Conservation (phyloP, 352 stramenopile genomes). For the Peronosclerospora sorghi region DNA sequence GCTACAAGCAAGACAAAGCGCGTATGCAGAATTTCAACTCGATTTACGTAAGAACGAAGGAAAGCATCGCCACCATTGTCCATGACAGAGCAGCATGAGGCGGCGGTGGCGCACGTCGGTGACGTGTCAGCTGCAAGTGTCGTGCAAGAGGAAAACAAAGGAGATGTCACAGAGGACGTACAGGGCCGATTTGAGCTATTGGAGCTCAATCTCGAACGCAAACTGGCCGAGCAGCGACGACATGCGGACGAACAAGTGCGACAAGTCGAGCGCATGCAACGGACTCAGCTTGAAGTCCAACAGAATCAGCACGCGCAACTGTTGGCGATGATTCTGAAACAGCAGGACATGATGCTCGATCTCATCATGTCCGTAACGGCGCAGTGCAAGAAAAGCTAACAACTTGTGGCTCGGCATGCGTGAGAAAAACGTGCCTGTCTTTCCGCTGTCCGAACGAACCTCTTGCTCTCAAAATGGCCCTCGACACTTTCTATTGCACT, state of each 20-base stretch:
- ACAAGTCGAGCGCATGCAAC: constrained; percentile 15
- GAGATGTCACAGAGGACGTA: constrained; percentile 3
- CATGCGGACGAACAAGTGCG: constrained; percentile 20
- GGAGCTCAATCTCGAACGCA: constrained; percentile 23
- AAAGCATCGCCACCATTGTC: neutral
- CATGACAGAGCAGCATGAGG: constrained; percentile 15
- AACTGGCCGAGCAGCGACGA: constrained; percentile 20
- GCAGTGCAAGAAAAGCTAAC: constrained; percentile 11
- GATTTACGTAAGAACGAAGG: constrained; percentile 8
- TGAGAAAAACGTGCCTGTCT: too few species aligned
- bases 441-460: too few species aligned
- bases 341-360: constrained; percentile 29
- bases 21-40: constrained; percentile 10
- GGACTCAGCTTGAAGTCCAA: constrained; percentile 16
- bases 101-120: constrained; percentile 16
- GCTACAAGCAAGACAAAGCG: constrained; percentile 10
- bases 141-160: constrained; percentile 9
- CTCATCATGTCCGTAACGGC: constrained; percentile 20
- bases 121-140: constrained; percentile 14
- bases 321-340: constrained; percentile 23
- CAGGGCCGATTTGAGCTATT: constrained; percentile 18
- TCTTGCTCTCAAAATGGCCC: too few species aligned
- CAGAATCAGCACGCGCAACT: constrained; percentile 22
- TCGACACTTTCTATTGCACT: too few species aligned
- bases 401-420: too few species aligned